Conservation (phyloP, 768 basidiomycete genomes). For the Russula sp. region DNA sequence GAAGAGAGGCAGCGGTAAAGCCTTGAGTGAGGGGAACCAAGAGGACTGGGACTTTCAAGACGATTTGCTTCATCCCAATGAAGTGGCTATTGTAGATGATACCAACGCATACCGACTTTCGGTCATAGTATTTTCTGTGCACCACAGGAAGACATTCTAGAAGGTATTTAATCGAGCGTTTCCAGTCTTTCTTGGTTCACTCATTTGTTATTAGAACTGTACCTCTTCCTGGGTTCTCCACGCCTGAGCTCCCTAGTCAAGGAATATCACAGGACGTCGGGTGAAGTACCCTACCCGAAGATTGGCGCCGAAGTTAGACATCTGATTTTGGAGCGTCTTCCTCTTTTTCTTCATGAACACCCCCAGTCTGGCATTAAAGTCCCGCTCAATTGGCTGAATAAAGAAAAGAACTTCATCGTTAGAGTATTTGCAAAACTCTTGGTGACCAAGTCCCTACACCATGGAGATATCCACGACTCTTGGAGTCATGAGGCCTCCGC, state of each 20-base stretch:
- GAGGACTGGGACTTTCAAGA: conserved; percentile 73
- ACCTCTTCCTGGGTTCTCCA: conserved; percentile 68
- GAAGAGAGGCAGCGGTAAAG: conserved; percentile 38
- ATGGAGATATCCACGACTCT: conserved; percentile 49
- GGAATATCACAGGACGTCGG: conserved; percentile 67
- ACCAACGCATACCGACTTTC: conserved; percentile 78
- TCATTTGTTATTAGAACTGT: conserved; percentile 56
- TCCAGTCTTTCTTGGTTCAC: not conserved
- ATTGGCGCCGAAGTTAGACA: conserved; percentile 51
- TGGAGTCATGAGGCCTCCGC: conserved; percentile 72
- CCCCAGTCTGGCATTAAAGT: conserved; percentile 61
- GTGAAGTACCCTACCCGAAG: conserved; percentile 50
- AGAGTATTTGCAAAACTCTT: conserved; percentile 61
- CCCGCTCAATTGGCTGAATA: conserved; percentile 63
- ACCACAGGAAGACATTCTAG: conserved; percentile 88
- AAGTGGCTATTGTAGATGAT: conserved; percentile 85
- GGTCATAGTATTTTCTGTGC: conserved; percentile 71
- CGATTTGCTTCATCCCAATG: conserved; percentile 63
- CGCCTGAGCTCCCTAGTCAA: conserved; percentile 68
- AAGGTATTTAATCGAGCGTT: conserved; percentile 47
- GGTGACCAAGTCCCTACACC: conserved; percentile 58
- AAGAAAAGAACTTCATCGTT: conserved; percentile 64
- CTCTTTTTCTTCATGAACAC: conserved; percentile 90
- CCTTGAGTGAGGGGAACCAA: conserved; percentile 41
- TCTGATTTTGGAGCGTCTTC: conserved; percentile 79